These are phyloP conservation scores for Dactylellina cionopaga DNA, from an alignment of 2,329 filamentous ascomycete species.

Conservation along the genomic window DNA sequence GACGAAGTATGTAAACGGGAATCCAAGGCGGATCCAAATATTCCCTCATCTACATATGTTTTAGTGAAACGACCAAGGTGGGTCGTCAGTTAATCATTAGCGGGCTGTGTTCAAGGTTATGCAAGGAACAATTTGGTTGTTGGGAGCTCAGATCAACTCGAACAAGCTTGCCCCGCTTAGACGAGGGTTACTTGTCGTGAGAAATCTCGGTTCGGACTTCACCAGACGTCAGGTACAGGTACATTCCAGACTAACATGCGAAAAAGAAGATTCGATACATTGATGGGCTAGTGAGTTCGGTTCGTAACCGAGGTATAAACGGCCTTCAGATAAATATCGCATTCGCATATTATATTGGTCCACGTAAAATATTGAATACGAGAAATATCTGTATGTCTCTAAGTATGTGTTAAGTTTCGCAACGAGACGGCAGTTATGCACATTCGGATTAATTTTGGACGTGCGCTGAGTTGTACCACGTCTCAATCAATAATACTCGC, in stretches of 20 bases:
- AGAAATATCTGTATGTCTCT: slow-evolving; percentile 29
- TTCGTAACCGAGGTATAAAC: slow-evolving; percentile 31
- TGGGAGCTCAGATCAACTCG: slow-evolving; percentile 47
- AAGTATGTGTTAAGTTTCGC: not conserved
- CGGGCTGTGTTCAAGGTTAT: slow-evolving; percentile 49
- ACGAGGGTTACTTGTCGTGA: slow-evolving; percentile 33
- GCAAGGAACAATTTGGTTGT: slow-evolving; percentile 46
- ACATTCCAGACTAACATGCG: slow-evolving; percentile 20
- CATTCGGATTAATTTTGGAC: slow-evolving; percentile 34
- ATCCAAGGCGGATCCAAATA: slow-evolving; percentile 48
- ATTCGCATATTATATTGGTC: slow-evolving; percentile 17
- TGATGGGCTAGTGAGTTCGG: slow-evolving; percentile 5
- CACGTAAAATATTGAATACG: slow-evolving; percentile 22
- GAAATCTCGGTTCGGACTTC: slow-evolving; percentile 39
- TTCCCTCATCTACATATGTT: slow-evolving; percentile 46
- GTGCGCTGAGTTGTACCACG: slow-evolving; percentile 17
- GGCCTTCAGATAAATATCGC: slow-evolving; percentile 30
- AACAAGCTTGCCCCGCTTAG: slow-evolving; percentile 43
- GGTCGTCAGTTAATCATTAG: slow-evolving; percentile 33
- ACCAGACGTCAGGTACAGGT: too few species aligned
- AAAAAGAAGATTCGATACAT: slow-evolving; percentile 27
- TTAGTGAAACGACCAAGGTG: slow-evolving; percentile 51
- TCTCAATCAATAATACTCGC: too few species aligned
- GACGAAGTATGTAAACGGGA: slow-evolving; percentile 41
- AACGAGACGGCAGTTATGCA: slow-evolving; percentile 30